Conservation (phyloP, 805 yeast genomes). For the Candida saitoana region DNA sequence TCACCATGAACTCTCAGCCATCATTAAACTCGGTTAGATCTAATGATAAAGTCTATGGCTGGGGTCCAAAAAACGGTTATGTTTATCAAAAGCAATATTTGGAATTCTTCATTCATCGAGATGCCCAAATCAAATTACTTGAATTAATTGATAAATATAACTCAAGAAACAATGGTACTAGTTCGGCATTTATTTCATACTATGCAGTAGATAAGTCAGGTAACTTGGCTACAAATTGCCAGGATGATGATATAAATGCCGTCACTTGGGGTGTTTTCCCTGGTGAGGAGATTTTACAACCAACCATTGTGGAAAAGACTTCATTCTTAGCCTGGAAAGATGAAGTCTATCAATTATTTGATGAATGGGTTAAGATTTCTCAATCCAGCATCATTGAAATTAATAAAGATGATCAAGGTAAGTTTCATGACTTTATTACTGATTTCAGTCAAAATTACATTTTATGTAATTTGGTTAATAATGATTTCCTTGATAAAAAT, state of each 20-base stretch:
- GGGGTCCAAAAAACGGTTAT: slow-evolving; percentile 94
- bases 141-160: slow-evolving; percentile 45
- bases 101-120: slow-evolving; percentile 74
- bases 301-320: slow-evolving; percentile 88
- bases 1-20: slow-evolving; percentile 94
- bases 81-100: slow-evolving; percentile 93
- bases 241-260: slow-evolving; percentile 78
- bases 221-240: slow-evolving; percentile 64
- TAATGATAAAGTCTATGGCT: slow-evolving; percentile 69
- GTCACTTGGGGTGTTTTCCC: slow-evolving; percentile 99
- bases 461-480: slow-evolving; percentile 85
- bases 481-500: slow-evolving; percentile 60
- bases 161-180: slow-evolving; percentile 30
- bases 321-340: slow-evolving; percentile 97
- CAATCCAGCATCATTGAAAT: slow-evolving; percentile 31
- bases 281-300: slow-evolving; percentile 89
- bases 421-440: slow-evolving; percentile 40
- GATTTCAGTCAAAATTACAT: slow-evolving; percentile 56
- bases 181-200: slow-evolving; percentile 56
- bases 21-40: slow-evolving; percentile 77
- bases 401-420: slow-evolving; percentile 24
- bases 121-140: slow-evolving; percentile 37
- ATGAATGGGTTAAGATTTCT: slow-evolving; percentile 70
- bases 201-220: slow-evolving; percentile 65
- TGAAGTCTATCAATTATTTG: slow-evolving; percentile 79